A percentile compares a stretch with the other conserved stretches of the same genome.
Conservation (phyloP, 2,329 filamentous ascomycete genomes). For the Phialophora verrucosa region DNA sequence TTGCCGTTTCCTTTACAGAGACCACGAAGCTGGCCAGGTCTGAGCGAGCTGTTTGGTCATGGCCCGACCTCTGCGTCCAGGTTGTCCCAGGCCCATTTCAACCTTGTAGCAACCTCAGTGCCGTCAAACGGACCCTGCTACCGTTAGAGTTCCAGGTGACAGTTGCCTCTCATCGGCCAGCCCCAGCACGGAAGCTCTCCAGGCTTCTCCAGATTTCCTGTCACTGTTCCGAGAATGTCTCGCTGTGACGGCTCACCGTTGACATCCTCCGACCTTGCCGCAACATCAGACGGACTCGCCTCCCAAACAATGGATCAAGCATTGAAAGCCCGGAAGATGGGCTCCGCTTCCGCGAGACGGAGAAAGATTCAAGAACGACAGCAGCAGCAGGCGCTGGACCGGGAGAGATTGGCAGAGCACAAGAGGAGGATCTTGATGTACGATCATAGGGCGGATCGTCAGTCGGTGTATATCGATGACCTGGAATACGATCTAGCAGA, state of each 20-base stretch:
- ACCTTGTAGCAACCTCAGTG: slow-evolving; percentile 32
- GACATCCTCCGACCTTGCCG: slow-evolving; percentile 12
- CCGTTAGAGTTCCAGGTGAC: slow-evolving; percentile 35
- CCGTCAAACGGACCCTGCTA: slow-evolving; percentile 31
- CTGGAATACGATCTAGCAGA: slow-evolving; percentile 6
- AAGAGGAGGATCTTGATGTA: slow-evolving; percentile 31
- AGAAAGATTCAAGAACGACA: slow-evolving; percentile 36
- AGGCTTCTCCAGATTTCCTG: slow-evolving; percentile 20
- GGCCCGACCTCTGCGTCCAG: slow-evolving; percentile 23
- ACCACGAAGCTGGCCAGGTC: slow-evolving; percentile 13
- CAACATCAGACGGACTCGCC: slow-evolving; percentile 2
- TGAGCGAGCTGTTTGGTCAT: slow-evolving; percentile 15
- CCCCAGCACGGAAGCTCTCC: slow-evolving; percentile 12
- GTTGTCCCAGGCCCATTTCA: slow-evolving; percentile 26
- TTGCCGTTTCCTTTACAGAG: slow-evolving; percentile 10
- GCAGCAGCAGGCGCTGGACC: slow-evolving; percentile 25
- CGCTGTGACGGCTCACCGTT: slow-evolving; percentile 5
- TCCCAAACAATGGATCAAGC: slow-evolving; percentile 33
- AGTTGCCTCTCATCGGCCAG: slow-evolving; percentile 18
- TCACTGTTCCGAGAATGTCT: slow-evolving; percentile 18
- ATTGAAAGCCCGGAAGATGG: slow-evolving; percentile 31
- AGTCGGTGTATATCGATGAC: slow-evolving; percentile 7
- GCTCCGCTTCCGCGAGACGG: slow-evolving; percentile 34
- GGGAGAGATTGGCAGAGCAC: slow-evolving; percentile 20
- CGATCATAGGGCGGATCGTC: slow-evolving; percentile 21